These are phyloP conservation scores for Backusella tuberculispora DNA, from an alignment of 192 early-diverging fungal species.

Conservation along the genomic window DNA sequence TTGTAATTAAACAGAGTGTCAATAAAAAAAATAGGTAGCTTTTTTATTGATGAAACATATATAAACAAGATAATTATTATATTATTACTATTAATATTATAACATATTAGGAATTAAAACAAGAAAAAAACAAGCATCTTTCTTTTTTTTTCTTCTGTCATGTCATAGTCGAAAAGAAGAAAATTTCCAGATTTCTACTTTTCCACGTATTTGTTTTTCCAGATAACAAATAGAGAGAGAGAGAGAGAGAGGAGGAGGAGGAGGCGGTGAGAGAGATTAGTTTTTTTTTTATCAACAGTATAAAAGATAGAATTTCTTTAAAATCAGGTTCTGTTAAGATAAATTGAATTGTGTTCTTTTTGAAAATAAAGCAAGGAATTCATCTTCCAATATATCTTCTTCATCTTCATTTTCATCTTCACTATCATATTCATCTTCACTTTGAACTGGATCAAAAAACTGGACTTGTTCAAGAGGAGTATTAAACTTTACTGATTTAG, in stretches of 20 bases:
- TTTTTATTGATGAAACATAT: too few relatives aligned
- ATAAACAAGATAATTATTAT: too few relatives aligned
- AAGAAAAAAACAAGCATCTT: too few relatives aligned
- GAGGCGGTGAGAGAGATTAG: too few relatives aligned
- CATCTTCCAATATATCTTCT: neutral
- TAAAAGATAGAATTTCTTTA: neutral
- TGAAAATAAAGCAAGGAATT: slow-evolving; percentile 1
- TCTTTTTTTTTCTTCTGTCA: too few relatives aligned
- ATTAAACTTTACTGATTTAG: slow-evolving; percentile 72
- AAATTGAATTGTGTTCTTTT: neutral
- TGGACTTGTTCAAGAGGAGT: slow-evolving; percentile 65
- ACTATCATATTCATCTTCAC: slow-evolving; percentile 34
- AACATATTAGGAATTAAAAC: too few relatives aligned
- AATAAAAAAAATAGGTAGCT: too few relatives aligned
- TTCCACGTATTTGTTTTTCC: too few relatives aligned
- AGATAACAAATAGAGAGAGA: neutral
- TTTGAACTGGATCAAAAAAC: slow-evolving; percentile 62
- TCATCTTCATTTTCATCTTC: slow-evolving; percentile 33
- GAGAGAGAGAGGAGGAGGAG: neutral
- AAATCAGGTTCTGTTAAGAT: neutral
- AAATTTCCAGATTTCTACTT: too few relatives aligned
- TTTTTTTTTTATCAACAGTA: neutral
- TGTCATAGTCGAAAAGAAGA: too few relatives aligned
- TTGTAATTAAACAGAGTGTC: too few relatives aligned
- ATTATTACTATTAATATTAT: too few relatives aligned